Evolutionary conservation across 1,284 basidiomycete genomes (phyloP), one percentile per base, ranked within the genome.

Genomic region (Bjerkandera adusta): DNA sequence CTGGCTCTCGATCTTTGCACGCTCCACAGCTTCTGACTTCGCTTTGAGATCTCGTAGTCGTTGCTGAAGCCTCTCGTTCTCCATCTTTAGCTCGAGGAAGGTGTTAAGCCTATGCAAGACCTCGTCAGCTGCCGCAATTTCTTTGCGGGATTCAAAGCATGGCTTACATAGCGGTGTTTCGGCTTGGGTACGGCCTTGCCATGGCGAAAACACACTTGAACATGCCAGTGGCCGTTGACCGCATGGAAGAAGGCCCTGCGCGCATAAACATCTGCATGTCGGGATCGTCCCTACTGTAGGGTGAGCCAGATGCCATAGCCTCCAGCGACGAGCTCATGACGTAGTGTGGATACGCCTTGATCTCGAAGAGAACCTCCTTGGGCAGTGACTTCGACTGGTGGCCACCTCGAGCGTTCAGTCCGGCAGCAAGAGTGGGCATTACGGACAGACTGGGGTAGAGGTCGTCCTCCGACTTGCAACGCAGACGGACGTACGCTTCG

Each of bases 131-230:
- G 16, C n/a, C 20, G 24, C 12, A 22, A 18, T 15, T 11, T 11
- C 20, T 2, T 15, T 37, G 15, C 29, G 34, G 11, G 21, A 35
- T 4, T 20, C 22, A 22, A 16, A 20, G 5, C 54, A 16, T 38
- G 37, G 67, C 79, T 52, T 60, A 87, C 87, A 84, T 81, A 30
- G 83, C 79, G 20, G 68, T 76, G 57, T 85, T 88, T 51, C 83
- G 76, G 56, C 82, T 82, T 11, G 88, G 85, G 61, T 85, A 88
- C 2, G 87, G 86, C 56, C 81, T 82, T n/a, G 85, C 86, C 57
- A 82, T 77, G 12, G 76, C 77, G 55, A 91, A 84, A 63, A 88
- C 77, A 56, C 80, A 87, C 51, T 72, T 74, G 48, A 72, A 43
- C 46, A 43, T 62, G 60, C 60, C 59, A n/a, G 25, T 70, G 63